Evolutionary conservation across 1,284 basidiomycete species (phyloP), one percentile per base, ranked within the genome.

Genomic region (Trichosporon inkin): DNA sequence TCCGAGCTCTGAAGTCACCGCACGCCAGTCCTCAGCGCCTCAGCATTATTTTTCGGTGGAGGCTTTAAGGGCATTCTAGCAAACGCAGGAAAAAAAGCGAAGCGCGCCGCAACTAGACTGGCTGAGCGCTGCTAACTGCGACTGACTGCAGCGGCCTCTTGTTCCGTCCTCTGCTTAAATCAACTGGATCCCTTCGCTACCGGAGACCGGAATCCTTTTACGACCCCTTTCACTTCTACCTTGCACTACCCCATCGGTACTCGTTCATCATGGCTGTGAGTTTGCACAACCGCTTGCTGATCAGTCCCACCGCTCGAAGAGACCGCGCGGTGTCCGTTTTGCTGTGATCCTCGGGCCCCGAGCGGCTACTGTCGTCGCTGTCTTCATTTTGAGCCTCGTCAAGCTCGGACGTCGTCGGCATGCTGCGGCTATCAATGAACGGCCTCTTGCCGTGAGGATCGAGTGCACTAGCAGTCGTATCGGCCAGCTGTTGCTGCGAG

Each of bases 231-330:
- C 19, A 49, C 44, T 49, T 28, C 28, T 49, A 20, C 22, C 7
- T 22, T 49, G 28, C 44, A 49, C 44, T 28, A 39, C 41, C 44
- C 44, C n/a, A 17, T n/a, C 6, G 24, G 53, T 41, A 57, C 24
- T 49, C 51, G 22, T 60, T 40, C 49, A 59, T 35, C 55, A 60
- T 60, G 58, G 58, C 58, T 28, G 58, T 60, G 55, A 55, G 58
- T 60, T n/a, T 35, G 4, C 28, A 34, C 49, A 10, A 41, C 40
- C 19, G 24, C 28, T 14, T 32, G 44, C 44, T 49, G 44, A 49
- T 32, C 28, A 32, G 28, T 32, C 8, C 28, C 28, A n/a, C 28
- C 5, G 4, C 28, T 8, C 8, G 28, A 4, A 32, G 8, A 32
- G 28, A 4, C 8, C 28, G 28, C 28, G 28, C 28, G 28, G 8